Base-by-base conservation (phyloP, 2,329 filamentous ascomycete species). In the Fusarium guadeloupense region DNA sequence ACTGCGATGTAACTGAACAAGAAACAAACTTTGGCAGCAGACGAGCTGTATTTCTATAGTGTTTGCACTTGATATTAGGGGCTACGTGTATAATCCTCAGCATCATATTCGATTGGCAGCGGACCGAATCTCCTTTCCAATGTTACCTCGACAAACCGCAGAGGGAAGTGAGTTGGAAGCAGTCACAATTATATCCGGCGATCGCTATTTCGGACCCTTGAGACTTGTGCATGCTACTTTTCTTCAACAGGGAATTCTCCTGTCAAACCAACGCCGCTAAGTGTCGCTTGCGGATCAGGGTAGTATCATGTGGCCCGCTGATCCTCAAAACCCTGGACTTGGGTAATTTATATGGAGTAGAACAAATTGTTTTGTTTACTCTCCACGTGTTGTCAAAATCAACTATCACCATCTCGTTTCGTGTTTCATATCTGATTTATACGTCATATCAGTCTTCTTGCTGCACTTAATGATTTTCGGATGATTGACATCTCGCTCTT, bases 141-240 rank as follows among this genome's bases (percentile, higher is more conserved):
- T 28, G 52, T 50, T 20, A 45, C 26, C 30, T 49, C 5, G 19
- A 41, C 19, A 34, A 37, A 39, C 20, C 13, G 19, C 19, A 44
- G 46, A 23, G 13, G 52, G 39, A 51, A 55, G 21, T 10, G 19
- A 33, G 35, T 33, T 5, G 12, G 20, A 45, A 50, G 47, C 21
- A 42, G 38, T 53, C 31, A 47, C 51, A 44, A 61, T 47, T 39
- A 40, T 42, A 14, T 28, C 23, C n/a, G 62, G 43, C 62, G 62
- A 64, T 64, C 62, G 13, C 49, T 56, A 64, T 66, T 51, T 63
- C 39, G 42, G 28, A 50, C 47, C 47, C 47, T n/a, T 14, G 28
- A 13, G n/a, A 13, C 12, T 14, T 14, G 14, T 14, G 54, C 1
- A 5, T 1, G 9, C 6, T 20, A 20, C 43, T 2, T 54, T 46